Evolutionary conservation across 805 yeast genomes (phyloP).

Genomic region (Monosporozyma yasuniensis): DNA sequence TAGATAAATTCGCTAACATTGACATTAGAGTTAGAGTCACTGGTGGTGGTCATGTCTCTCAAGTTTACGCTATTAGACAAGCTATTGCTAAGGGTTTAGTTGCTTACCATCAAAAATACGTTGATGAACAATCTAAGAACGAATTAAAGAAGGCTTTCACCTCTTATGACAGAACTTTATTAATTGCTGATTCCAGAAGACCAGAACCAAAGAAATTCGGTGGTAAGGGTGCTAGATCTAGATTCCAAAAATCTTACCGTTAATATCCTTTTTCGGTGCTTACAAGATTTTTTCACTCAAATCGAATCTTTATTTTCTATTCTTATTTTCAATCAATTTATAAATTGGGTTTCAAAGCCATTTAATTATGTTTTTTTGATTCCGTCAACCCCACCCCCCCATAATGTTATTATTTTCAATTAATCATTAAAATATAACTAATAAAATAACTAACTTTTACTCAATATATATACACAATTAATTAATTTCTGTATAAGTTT

Average conservation of each 20-base stretch:
- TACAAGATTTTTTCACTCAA: too few species aligned
- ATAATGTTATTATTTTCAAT: too few species aligned
- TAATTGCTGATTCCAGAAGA: constrained; percentile 99
- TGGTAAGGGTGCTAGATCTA: constrained; percentile 99
- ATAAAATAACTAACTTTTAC: neutral
- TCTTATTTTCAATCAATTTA: constrained; percentile 1
- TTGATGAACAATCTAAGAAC: constrained; percentile 98
- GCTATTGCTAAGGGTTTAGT: constrained; percentile 99
- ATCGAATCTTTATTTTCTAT: neutral
- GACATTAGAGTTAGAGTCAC: constrained; percentile 98
- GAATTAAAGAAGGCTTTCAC: constrained; percentile 97
- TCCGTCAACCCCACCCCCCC: neutral
- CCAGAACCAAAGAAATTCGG: constrained; percentile 99
- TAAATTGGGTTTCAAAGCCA: too few species aligned
- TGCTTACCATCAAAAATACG: constrained; percentile 99
- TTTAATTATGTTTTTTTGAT: neutral
- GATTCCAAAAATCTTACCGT: constrained; percentile 99
- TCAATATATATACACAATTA: neutral
- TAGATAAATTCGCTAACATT: constrained; percentile 96
- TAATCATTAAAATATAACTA: neutral
- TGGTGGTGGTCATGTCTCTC: constrained; percentile 99
- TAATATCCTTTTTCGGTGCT: constrained; percentile 40
- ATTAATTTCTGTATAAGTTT: constrained; percentile 1
- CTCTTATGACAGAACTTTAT: constrained; percentile 97
- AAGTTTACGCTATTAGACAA: constrained; percentile 99